A percentile compares a stretch with the other conserved stretches of the same genome.
Evolutionary conservation across 441 rosid species (phyloP).

Genomic region (Syzygium malaccense): DNA sequence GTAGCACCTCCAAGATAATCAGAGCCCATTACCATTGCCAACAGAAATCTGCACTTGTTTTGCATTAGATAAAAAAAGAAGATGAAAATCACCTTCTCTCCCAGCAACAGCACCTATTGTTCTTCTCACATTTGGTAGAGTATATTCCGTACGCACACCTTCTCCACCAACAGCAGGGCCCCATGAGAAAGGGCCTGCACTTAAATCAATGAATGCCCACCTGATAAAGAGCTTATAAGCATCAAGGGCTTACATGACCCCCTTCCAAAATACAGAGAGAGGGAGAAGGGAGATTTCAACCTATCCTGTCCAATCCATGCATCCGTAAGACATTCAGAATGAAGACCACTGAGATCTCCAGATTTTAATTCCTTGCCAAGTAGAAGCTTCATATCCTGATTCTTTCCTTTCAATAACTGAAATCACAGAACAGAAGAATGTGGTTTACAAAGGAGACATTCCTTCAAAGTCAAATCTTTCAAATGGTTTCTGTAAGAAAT

Average conservation of each 20-base stretch:
- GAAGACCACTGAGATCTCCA: constrained; percentile 67
- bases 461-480: not conserved
- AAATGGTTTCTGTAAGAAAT: not conserved
- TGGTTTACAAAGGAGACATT: not conserved
- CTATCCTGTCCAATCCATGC: constrained; percentile 95
- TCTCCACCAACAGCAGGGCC: constrained; percentile 99
- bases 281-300: constrained; percentile 33
- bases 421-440: constrained; percentile 10
- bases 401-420: constrained; percentile 68
- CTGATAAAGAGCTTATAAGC: constrained; percentile 30
- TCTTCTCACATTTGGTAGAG: constrained; percentile 92
- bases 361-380: constrained; percentile 60
- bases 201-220: constrained; percentile 95
- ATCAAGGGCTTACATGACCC: not conserved
- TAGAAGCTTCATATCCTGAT: constrained; percentile 38
- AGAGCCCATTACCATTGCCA: not conserved
- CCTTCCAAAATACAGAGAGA: not conserved
- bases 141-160: constrained; percentile 87
- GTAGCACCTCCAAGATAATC: not conserved
- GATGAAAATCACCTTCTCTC: not conserved
- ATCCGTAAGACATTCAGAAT: constrained; percentile 93
- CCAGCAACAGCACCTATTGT: constrained; percentile 98
- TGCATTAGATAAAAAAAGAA: not conserved
- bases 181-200: constrained; percentile 97
- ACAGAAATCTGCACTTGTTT: not conserved